These are phyloP conservation scores for Pseudogymnoascus sp. DNA, from an alignment of 2,329 filamentous ascomycete genomes.

Conservation along the genomic window DNA sequence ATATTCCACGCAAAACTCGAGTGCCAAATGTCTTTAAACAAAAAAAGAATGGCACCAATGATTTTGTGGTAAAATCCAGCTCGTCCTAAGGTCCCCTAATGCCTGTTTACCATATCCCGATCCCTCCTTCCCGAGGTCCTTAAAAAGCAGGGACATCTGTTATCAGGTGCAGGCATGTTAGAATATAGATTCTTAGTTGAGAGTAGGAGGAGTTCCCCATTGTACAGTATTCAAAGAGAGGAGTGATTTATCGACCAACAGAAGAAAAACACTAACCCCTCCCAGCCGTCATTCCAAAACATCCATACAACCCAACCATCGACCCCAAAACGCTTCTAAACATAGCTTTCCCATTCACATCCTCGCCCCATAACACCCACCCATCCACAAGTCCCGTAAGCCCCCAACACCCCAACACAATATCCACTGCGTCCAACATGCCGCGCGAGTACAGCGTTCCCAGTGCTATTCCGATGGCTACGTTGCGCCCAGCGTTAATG, in stretches of 20 bases:
- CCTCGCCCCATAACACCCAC: not conserved
- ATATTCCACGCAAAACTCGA: constrained; percentile 15
- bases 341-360: not conserved
- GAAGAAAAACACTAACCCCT: not conserved
- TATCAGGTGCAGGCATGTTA: too few relatives aligned
- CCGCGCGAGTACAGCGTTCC: not conserved
- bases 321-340: not conserved
- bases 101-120: too few relatives aligned
- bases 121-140: too few relatives aligned
- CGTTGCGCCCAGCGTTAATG: not conserved
- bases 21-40: constrained; percentile 11
- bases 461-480: not conserved
- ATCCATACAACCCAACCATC: not conserved
- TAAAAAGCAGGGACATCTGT: too few relatives aligned
- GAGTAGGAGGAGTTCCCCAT: too few relatives aligned
- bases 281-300: not conserved
- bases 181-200: too few relatives aligned
- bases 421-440: not conserved
- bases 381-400: not conserved
- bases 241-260: too few relatives aligned
- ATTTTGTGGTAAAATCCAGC: too few relatives aligned
- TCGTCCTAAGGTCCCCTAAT: too few relatives aligned
- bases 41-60: too few relatives aligned
- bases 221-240: too few relatives aligned
- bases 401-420: not conserved